phyloP scores from a whole-genome alignment of 768 basidiomycete genomes.

The Leucosporidium creatinivorum region DNA sequence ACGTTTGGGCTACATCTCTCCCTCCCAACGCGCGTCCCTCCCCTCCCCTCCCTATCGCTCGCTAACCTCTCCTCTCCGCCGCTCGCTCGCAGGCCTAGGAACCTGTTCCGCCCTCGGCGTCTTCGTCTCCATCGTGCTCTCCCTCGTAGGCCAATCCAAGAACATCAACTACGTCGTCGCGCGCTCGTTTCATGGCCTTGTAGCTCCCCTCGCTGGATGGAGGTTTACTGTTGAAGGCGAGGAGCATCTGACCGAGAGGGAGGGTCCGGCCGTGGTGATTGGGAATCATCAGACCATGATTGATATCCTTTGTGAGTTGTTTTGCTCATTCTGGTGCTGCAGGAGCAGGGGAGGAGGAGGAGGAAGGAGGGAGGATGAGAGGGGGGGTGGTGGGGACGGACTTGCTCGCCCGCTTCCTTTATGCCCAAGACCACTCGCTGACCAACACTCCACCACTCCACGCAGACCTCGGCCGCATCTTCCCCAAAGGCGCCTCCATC shows the following conservation, averaged over 20 bases:
- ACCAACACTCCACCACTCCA: background rate
- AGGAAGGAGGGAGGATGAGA: no score
- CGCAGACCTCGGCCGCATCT: conserved; percentile 52
- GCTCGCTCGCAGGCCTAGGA: conserved; percentile 49
- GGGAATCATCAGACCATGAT: conserved; percentile 91
- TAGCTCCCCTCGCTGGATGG: conserved; percentile 59
- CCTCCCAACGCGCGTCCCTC: background rate
- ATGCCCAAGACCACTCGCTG: background rate
- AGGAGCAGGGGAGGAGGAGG: no score
- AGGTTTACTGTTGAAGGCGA: conserved; percentile 73
- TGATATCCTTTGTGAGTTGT: conserved; percentile 63
- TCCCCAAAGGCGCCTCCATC: conserved; percentile 74
- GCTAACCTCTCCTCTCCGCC: conserved; percentile 44
- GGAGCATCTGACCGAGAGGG: conserved; percentile 59
- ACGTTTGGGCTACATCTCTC: background rate
- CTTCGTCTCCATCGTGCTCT: conserved; percentile 59
- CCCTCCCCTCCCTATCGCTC: no score
- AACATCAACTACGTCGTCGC: conserved; percentile 73
- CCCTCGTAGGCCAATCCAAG: conserved; percentile 52
- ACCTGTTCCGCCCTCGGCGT: conserved; percentile 66
- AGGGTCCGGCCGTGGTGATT: conserved; percentile 47
- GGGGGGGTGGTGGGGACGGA: background rate
- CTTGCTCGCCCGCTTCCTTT: conserved; percentile 4
- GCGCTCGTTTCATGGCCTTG: conserved; percentile 66
- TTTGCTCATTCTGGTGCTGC: background rate